Base-by-base conservation (phyloP, 2,329 filamentous ascomycete species). In the Fusarium annulatum region DNA sequence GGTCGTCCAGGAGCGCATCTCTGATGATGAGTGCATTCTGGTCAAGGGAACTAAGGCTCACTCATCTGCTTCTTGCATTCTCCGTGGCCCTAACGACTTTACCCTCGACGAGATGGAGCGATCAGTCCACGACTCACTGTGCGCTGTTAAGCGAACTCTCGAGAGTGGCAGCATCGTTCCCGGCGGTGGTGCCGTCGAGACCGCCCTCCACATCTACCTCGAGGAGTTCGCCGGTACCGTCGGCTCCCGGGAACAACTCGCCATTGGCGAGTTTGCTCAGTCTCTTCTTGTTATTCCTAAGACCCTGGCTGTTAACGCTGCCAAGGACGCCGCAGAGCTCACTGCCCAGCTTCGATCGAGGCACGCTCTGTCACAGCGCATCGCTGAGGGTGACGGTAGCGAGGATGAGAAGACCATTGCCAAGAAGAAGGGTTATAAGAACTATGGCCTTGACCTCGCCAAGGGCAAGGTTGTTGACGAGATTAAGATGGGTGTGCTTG, bases 101-200 rank as follows among this genome's bases (percentile, higher is more conserved):
- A 94, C 94, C 69, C 90, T 99, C 36, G 96, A 99, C 80, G 96
- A 99, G 88, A 99, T 98, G 96, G 96, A 99, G 88, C 93, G 96
- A 74, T 98, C 96, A 3, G 91, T 99, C 23, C 96, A 99, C 86
- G 96, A 99, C 84, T 97, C 96, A 19, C 88, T 99, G 52, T 98
- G 94, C 76, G 96, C 96, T 52, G 95, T 99, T 74, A 99, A 99
- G 91, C 91, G 96, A 77, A 98, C 96, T 7, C 88, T 99, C 12
- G 96, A 99, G 86, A 97, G 94, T 80, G 96, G 96, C 79, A 95
- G 94, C 84, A 97, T 99, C 75, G 96, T 99, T 43, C 96, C 96
- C 21, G 96, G 96, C 75, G 96, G 96, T 75, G 96, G 96, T 81
- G 96, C 96, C 48, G 96, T 98, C 28, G 96, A 99, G 87, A 98